Evolutionary conservation across 495 filamentous ascomycete species (phyloP).

Genomic region (Sabuloglossum arenarium): DNA sequence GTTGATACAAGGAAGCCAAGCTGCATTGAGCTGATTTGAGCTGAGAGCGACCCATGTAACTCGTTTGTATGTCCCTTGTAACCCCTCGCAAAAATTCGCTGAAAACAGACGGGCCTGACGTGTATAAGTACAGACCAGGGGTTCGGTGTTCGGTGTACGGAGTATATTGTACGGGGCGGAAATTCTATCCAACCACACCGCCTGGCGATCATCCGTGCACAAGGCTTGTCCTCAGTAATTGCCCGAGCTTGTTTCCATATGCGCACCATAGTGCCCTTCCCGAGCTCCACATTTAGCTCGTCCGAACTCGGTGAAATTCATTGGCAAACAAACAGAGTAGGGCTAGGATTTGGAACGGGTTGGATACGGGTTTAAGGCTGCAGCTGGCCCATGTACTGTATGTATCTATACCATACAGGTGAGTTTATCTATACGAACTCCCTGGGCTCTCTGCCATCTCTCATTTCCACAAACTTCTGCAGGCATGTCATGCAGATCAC

Average conservation of each 20-base stretch:
- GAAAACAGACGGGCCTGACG: neutral
- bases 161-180: too few species aligned
- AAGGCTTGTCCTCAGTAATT: neutral
- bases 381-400: too few species aligned
- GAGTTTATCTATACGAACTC: neutral
- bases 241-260: neutral
- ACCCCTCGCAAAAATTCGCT: neutral
- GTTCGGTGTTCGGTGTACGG: neutral
- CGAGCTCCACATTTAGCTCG: neutral
- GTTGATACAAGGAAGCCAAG: too few species aligned
- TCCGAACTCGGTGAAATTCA: neutral
- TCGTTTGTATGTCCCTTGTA: too few species aligned
- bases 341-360: neutral
- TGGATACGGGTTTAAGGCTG: too few species aligned
- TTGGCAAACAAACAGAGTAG: too few species aligned
- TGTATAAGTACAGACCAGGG: neutral
- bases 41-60: too few species aligned
- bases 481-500: neutral
- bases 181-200: neutral
- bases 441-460: neutral
- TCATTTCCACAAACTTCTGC: neutral
- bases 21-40: too few species aligned
- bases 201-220: neutral
- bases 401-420: neutral
- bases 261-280: too few species aligned